Evolutionary conservation across 192 early-diverging fungal genomes (phyloP).

Genomic region (Fimicolochytrium jonesii): DNA sequence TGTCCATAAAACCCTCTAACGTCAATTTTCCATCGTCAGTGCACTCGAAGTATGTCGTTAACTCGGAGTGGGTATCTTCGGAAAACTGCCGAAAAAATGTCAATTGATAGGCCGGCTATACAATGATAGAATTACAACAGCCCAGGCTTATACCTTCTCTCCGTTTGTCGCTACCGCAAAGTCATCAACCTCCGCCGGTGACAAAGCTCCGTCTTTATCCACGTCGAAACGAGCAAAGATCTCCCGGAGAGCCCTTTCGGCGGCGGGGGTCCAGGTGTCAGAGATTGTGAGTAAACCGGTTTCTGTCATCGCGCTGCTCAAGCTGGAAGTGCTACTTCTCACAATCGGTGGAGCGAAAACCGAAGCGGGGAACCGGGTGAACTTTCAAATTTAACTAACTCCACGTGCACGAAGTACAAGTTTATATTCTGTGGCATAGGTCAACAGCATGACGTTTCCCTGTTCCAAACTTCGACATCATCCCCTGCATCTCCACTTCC

Average conservation of each 20-base stretch:
- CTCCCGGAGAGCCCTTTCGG: constrained; percentile 49
- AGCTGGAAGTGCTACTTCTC: too few relatives aligned
- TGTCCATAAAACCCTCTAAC: constrained; percentile 70
- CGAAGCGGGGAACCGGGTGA: too few relatives aligned
- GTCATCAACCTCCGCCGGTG: constrained; percentile 45
- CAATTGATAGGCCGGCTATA: not conserved
- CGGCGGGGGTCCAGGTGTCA: constrained; percentile 44
- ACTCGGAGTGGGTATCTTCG: constrained; percentile 49
- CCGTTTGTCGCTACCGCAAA: constrained; percentile 61
- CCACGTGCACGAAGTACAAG: too few relatives aligned
- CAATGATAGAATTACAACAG: not conserved
- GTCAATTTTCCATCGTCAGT: constrained; percentile 61
- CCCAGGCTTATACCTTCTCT: constrained; percentile 33
- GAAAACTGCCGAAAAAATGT: constrained; percentile 25
- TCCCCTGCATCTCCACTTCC: too few relatives aligned
- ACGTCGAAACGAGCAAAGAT: constrained; percentile 62
- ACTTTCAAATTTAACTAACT: too few relatives aligned
- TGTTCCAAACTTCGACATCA: too few relatives aligned
- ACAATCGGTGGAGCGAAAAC: too few relatives aligned
- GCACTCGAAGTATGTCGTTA: constrained; percentile 62
- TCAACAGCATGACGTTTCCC: too few relatives aligned
- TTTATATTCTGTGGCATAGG: too few relatives aligned
- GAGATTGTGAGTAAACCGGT: constrained; percentile 36
- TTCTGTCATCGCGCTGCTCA: not conserved
- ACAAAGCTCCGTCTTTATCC: constrained; percentile 55